A percentile compares a stretch with the other conserved stretches of the same genome.
Evolutionary conservation across 257 asterid genomes (phyloP).

Genomic region (Leptodermis oblonga): DNA sequence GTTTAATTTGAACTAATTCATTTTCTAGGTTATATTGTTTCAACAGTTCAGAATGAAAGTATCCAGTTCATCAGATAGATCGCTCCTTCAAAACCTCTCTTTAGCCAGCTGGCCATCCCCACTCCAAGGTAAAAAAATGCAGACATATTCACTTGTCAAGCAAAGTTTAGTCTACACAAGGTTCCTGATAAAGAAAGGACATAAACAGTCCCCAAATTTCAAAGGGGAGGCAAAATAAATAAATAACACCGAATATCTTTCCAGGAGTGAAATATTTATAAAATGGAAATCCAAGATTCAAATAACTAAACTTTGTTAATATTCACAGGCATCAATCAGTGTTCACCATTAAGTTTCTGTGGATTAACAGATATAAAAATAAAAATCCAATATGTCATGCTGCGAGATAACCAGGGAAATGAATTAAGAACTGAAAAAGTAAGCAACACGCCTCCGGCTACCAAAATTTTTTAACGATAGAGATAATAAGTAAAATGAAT

Average conservation of each 20-base stretch:
- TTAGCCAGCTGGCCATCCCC: not conserved
- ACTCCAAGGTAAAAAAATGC: not conserved
- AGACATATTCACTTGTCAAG: not conserved
- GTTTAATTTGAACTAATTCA: not conserved
- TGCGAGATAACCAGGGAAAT: slow-evolving; percentile 1
- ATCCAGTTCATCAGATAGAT: not conserved
- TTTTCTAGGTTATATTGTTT: not conserved
- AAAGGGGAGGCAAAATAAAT: not conserved
- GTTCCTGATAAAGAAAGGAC: not conserved
- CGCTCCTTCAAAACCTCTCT: not conserved
- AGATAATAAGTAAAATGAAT: not conserved
- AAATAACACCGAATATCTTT: not conserved
- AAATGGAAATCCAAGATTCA: not conserved
- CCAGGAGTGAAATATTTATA: not conserved
- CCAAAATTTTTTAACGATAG: slow-evolving; percentile 32
- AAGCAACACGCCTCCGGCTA: slow-evolving; percentile 84
- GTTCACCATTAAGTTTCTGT: not conserved
- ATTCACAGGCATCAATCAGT: not conserved
- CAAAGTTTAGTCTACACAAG: not conserved
- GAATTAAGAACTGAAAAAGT: not conserved
- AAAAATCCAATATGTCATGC: no score
- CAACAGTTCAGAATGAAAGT: not conserved
- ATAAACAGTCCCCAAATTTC: not conserved
- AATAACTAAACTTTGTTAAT: not conserved
- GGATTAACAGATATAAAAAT: not conserved